phyloP scores from a whole-genome alignment of 2,329 filamentous ascomycete species.

The Huntiella omanensis region DNA sequence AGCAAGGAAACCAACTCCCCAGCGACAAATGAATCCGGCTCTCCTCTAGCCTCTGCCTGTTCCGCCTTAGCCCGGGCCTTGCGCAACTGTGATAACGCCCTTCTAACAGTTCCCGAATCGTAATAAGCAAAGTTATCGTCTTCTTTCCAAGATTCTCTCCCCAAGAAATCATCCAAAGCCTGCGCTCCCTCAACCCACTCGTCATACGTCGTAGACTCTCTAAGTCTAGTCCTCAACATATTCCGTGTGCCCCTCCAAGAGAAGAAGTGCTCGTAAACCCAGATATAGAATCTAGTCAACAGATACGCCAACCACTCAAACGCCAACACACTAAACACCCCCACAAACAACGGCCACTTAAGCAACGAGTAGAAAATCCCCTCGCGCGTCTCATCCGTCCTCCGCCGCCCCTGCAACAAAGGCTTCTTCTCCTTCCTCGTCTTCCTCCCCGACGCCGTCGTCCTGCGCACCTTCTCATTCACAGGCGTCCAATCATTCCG shows the following conservation, averaged over 20 bases:
- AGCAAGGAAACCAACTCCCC: slow-evolving; percentile 54
- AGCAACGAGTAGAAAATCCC: slow-evolving; percentile 75
- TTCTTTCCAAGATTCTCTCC: slow-evolving; percentile 63
- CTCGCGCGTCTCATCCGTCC: slow-evolving; percentile 83
- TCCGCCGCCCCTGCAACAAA: slow-evolving; percentile 33
- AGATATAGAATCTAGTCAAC: slow-evolving; percentile 73
- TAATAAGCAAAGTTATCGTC: slow-evolving; percentile 70
- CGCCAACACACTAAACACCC: slow-evolving; percentile 17
- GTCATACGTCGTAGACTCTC: slow-evolving; percentile 52
- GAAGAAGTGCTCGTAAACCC: slow-evolving; percentile 75
- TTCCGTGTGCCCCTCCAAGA: slow-evolving; percentile 74
- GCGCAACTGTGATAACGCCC: slow-evolving; percentile 58
- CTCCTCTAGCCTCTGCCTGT: slow-evolving; percentile 20
- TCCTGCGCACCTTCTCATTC: slow-evolving; percentile 42
- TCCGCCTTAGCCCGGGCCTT: slow-evolving; percentile 43
- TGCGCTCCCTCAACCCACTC: slow-evolving; percentile 72
- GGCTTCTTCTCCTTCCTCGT: slow-evolving; percentile 18
- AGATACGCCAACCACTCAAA: slow-evolving; percentile 42
- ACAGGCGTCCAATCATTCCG: slow-evolving; percentile 93
- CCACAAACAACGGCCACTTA: slow-evolving; percentile 81
- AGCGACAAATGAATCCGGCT: slow-evolving; percentile 21
- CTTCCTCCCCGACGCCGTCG: slow-evolving; percentile 17
- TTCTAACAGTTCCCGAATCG: slow-evolving; percentile 64
- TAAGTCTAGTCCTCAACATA: slow-evolving; percentile 49
- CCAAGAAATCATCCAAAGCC: slow-evolving; percentile 61